These are phyloP conservation scores for Scutellaria galericulata DNA, from an alignment of 257 asterid species.

Conservation along the genomic window DNA sequence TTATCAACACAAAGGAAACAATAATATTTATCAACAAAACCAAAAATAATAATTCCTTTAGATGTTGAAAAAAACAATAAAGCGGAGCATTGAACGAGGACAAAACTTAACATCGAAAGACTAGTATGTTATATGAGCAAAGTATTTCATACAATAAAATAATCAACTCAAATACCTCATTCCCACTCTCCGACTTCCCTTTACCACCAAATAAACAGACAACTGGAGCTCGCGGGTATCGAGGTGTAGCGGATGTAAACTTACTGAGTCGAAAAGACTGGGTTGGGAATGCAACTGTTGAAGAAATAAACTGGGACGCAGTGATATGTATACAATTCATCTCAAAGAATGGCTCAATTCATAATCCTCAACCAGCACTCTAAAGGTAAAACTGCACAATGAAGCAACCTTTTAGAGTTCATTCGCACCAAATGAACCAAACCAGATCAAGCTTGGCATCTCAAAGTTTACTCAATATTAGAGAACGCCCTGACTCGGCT, in stretches of 20 bases:
- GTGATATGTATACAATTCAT: slow-evolving; percentile 51
- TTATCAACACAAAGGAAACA: background rate
- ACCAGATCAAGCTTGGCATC: too few relatives aligned
- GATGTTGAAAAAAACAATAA: background rate
- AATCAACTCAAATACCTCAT: slow-evolving; percentile 51
- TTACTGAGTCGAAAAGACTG: slow-evolving; percentile 27
- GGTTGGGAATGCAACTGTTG: slow-evolving; percentile 31
- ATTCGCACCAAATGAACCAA: background rate
- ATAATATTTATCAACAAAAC: background rate
- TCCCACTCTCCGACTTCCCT: slow-evolving; percentile 56
- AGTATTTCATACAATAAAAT: slow-evolving; percentile 8
- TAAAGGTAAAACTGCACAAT: slow-evolving; percentile 29
- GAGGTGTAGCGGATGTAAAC: slow-evolving; percentile 34
- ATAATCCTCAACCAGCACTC: slow-evolving; percentile 41
- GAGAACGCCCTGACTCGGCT: background rate
- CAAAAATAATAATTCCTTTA: background rate
- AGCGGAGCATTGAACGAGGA: background rate
- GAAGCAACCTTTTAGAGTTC: slow-evolving; percentile 15
- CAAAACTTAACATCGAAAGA: background rate
- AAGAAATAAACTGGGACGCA: slow-evolving; percentile 42
- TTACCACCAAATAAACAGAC: slow-evolving; percentile 67
- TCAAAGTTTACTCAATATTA: background rate
- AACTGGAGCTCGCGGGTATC: slow-evolving; percentile 39
- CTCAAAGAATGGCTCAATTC: slow-evolving; percentile 39
- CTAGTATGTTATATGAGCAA: slow-evolving; percentile 1